These are phyloP conservation scores for Komagataella pastoris DNA, from an alignment of 805 yeast genomes.

Conservation along the genomic window DNA sequence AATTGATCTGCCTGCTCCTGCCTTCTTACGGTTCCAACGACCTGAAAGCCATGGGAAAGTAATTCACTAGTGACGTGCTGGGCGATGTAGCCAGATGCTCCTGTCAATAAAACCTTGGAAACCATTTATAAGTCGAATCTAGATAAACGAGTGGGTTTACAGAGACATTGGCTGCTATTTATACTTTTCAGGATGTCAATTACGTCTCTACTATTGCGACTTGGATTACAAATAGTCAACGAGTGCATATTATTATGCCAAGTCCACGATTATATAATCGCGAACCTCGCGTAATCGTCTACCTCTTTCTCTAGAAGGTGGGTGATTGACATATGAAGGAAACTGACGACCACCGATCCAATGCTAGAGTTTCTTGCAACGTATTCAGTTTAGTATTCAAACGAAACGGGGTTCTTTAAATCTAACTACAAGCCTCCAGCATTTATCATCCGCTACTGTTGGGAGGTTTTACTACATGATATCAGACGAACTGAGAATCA, in stretches of 20 bases:
- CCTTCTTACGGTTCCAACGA: constrained; percentile 39
- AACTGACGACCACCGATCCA: no score
- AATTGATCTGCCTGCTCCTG: constrained; percentile 27
- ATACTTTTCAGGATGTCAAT: constrained; percentile 26
- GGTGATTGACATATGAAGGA: no score
- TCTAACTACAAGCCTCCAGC: no score
- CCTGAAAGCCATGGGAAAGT: constrained; percentile 25
- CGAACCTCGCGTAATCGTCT: neutral
- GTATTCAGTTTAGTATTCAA: no score
- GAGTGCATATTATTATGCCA: neutral
- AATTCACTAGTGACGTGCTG: constrained; percentile 29
- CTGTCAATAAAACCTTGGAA: constrained; percentile 40
- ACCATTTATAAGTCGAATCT: constrained; percentile 24
- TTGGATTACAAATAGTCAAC: constrained; percentile 8
- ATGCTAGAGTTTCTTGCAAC: no score
- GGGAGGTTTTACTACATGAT: no score
- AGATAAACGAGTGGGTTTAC: constrained; percentile 18
- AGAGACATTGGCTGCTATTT: constrained; percentile 16
- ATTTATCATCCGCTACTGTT: no score
- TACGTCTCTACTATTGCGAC: constrained; percentile 16
- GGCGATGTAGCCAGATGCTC: constrained; percentile 43
- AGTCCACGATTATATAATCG: no score
- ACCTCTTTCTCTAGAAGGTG: no score
- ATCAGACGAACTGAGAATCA: no score
- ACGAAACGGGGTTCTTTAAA: no score